A percentile compares a stretch with the other conserved stretches of the same genome.
These are phyloP conservation scores for Bathelium albidoporum DNA, from an alignment of 495 filamentous ascomycete species.

Conservation along the genomic window DNA sequence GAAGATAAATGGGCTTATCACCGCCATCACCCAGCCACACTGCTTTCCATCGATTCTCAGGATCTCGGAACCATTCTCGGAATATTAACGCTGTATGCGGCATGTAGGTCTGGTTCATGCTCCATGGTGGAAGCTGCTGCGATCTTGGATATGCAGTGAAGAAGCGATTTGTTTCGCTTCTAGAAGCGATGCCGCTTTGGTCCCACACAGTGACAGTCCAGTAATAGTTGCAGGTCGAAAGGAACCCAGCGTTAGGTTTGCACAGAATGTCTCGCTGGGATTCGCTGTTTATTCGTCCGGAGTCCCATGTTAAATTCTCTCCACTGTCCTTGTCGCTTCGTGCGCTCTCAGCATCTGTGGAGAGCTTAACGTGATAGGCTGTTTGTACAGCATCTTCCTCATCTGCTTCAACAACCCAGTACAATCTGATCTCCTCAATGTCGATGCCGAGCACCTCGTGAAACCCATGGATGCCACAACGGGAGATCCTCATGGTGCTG, in stretches of 20 bases:
- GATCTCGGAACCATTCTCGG: not conserved
- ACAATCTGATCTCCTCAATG: not conserved
- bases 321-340: not conserved
- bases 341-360: not conserved
- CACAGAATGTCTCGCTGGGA: not conserved
- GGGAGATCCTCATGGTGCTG: not conserved
- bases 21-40: constrained; percentile 1
- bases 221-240: not conserved
- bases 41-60: constrained; percentile 2
- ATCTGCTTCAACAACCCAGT: not conserved
- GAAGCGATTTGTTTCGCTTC: not conserved
- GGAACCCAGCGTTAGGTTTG: not conserved
- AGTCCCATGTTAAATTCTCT: not conserved
- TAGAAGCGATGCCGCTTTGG: not conserved
- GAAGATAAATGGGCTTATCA: not conserved
- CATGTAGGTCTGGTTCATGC: constrained; percentile 3
- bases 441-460: constrained; percentile 3
- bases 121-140: constrained; percentile 4
- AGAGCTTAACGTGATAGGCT: not conserved
- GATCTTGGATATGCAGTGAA: constrained; percentile 3
- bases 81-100: constrained; percentile 1
- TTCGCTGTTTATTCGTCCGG: not conserved
- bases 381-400: not conserved
- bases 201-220: constrained; percentile 1
- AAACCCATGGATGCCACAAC: not conserved